Conservation (phyloP, 495 filamentous ascomycete species). For the Trypethelium eluteriae region DNA sequence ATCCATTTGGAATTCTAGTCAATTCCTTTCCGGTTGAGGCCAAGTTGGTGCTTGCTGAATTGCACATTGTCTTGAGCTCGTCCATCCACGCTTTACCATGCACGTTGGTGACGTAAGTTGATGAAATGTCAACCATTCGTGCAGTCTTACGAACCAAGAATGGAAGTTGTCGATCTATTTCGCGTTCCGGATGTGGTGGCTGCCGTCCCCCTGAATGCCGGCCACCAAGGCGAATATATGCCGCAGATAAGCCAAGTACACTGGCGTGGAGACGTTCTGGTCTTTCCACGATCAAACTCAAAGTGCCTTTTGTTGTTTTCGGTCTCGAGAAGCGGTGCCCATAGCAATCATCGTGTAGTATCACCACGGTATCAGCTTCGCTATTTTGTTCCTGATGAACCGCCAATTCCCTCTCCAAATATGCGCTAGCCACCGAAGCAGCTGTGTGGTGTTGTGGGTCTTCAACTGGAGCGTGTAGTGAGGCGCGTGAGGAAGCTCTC, state of each 20-base stretch:
- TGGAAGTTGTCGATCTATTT: constrained; percentile 51
- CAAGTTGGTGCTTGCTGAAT: constrained; percentile 63
- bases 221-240: constrained; percentile 78
- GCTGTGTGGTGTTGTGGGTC: constrained; percentile 49
- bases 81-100: constrained; percentile 88
- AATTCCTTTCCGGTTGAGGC: constrained; percentile 69
- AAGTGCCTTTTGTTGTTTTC: constrained; percentile 54
- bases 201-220: constrained; percentile 65
- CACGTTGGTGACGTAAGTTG: constrained; percentile 67
- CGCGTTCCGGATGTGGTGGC: constrained; percentile 52
- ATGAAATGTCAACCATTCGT: constrained; percentile 55
- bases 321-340: constrained; percentile 82
- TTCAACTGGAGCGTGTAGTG: constrained; percentile 23
- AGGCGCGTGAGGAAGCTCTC: not conserved
- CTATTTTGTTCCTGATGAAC: constrained; percentile 46
- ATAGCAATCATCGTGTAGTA: constrained; percentile 89
- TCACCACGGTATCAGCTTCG: constrained; percentile 60
- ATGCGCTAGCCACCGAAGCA: constrained; percentile 57
- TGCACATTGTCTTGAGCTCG: constrained; percentile 77
- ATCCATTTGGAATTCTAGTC: constrained; percentile 35
- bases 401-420: constrained; percentile 63
- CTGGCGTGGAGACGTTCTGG: constrained; percentile 86
- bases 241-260: constrained; percentile 71
- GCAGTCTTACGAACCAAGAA: constrained; percentile 74
- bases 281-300: constrained; percentile 77